Percentiles rank a stretch among this genome's conserved stretches.
phyloP scores from a whole-genome alignment of 306 rosid species.

The Boehmeria nivea region DNA sequence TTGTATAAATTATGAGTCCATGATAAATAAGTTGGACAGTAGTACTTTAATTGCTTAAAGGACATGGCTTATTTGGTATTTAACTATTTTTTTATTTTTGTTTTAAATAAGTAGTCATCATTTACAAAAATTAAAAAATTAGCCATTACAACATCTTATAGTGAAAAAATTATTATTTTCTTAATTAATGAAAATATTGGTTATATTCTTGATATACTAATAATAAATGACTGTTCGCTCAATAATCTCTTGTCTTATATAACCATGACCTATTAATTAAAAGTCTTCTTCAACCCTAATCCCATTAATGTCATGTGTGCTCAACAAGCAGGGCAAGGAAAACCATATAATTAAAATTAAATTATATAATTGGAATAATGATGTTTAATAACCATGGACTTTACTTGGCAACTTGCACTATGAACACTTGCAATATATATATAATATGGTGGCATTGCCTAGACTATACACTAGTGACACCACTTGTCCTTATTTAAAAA shows the following conservation, averaged over 20 bases:
- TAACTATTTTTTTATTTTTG: too few relatives aligned
- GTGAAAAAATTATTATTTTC: too few relatives aligned
- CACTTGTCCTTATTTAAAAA: background rate
- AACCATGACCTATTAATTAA: background rate
- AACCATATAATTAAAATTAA: background rate
- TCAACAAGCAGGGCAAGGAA: background rate
- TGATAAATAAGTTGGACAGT: too few relatives aligned
- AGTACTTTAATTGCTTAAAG: too few relatives aligned
- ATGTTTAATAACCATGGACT: background rate
- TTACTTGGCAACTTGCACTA: constrained; percentile 1
- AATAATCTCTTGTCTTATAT: too few relatives aligned
- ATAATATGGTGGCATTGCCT: background rate
- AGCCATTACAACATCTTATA: too few relatives aligned
- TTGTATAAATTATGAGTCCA: background rate
- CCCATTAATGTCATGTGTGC: background rate
- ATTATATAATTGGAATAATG: background rate
- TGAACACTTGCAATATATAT: background rate
- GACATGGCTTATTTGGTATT: too few relatives aligned
- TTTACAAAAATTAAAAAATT: too few relatives aligned
- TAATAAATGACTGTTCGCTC: background rate
- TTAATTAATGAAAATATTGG: too few relatives aligned
- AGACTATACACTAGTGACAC: background rate
- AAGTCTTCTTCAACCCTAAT: background rate
- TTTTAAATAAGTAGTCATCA: too few relatives aligned
- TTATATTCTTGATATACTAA: background rate